Evolutionary conservation across 2,329 filamentous ascomycete species (phyloP).

Genomic region (Orbilia oligospora): DNA sequence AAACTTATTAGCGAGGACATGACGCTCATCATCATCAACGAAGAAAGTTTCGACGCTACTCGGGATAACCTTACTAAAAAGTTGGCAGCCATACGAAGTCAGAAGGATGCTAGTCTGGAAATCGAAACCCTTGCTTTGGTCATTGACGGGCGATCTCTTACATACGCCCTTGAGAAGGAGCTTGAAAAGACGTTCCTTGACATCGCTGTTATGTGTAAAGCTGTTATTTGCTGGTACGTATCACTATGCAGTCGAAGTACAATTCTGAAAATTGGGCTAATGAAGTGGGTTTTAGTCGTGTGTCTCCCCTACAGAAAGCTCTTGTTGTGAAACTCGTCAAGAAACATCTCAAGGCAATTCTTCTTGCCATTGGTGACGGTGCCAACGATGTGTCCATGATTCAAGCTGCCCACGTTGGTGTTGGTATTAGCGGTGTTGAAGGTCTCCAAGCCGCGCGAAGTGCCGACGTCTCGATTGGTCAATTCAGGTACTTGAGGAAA

Average conservation of each 20-base stretch:
- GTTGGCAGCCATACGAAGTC: constrained; percentile 86
- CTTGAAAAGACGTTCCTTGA: constrained; percentile 94
- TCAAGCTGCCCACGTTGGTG: constrained; percentile 96
- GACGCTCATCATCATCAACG: constrained; percentile 96
- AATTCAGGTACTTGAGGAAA: constrained; percentile 95
- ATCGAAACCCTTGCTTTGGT: constrained; percentile 89
- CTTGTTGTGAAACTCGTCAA: constrained; percentile 98
- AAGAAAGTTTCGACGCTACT: constrained; percentile 83
- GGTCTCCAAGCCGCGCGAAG: constrained; percentile 96
- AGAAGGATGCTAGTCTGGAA: constrained; percentile 81
- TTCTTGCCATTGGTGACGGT: constrained; percentile 95
- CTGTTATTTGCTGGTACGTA: constrained; percentile 87
- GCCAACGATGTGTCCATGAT: constrained; percentile 99
- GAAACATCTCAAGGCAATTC: constrained; percentile 89
- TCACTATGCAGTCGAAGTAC: background rate
- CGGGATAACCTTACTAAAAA: constrained; percentile 94
- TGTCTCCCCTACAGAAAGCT: constrained; percentile 96
- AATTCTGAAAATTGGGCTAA: constrained; percentile 43
- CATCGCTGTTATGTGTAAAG: constrained; percentile 94
- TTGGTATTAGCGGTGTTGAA: constrained; percentile 97
- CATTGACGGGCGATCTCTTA: constrained; percentile 96
- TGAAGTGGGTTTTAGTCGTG: constrained; percentile 74
- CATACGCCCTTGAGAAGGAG: constrained; percentile 91
- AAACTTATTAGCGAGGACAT: constrained; percentile 99
- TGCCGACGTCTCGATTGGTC: constrained; percentile 93